Percentiles rank a stretch among this genome's conserved stretches.
phyloP scores from a whole-genome alignment of 768 basidiomycete genomes.

The Mycena venus region DNA sequence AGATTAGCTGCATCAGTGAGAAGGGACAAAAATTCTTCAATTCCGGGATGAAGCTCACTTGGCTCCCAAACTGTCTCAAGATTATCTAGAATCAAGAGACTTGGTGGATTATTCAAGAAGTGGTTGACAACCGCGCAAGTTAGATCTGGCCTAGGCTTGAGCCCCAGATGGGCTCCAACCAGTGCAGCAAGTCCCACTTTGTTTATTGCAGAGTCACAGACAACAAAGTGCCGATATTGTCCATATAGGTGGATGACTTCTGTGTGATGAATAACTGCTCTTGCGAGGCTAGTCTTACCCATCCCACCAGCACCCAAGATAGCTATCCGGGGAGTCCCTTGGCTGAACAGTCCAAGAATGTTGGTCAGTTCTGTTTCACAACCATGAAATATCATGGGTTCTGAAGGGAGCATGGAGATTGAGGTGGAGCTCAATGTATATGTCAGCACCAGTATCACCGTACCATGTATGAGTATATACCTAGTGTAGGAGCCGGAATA shows the following conservation, averaged over 20 bases:
- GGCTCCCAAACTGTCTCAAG: no score
- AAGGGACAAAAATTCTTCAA: neutral
- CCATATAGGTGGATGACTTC: neutral
- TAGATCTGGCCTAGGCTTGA: neutral
- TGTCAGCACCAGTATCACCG: neutral
- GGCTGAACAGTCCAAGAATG: neutral
- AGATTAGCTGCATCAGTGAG: neutral
- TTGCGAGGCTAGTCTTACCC: neutral
- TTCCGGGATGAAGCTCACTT: neutral
- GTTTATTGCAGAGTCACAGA: neutral
- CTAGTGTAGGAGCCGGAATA: no score
- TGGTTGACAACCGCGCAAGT: neutral
- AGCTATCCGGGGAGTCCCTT: no score
- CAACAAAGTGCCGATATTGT: neutral
- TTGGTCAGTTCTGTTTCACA: neutral
- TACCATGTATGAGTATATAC: neutral
- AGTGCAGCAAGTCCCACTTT: neutral
- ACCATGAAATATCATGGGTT: neutral
- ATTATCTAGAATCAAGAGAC: neutral
- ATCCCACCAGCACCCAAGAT: no score
- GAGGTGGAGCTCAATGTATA: neutral
- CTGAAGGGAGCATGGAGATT: neutral
- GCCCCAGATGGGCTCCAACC: neutral
- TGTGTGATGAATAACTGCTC: neutral
- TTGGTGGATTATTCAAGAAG: neutral